phyloP scores from a whole-genome alignment of 495 filamentous ascomycete genomes.

The Podospora tetraspora region DNA sequence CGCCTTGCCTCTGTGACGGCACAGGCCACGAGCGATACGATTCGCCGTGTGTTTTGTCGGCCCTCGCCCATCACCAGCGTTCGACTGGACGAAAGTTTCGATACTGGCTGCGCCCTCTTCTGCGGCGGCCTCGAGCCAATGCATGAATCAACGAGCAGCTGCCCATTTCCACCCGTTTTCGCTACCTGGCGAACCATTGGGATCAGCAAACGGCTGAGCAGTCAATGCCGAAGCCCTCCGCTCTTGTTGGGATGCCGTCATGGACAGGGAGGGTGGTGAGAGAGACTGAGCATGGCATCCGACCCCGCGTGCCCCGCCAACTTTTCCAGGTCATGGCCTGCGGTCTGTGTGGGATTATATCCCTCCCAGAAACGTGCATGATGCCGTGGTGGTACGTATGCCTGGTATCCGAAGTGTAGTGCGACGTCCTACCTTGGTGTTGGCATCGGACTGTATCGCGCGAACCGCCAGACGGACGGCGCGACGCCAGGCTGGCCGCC shows the following conservation, averaged over 20 bases:
- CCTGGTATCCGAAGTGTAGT: background rate
- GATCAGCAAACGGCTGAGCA: slow-evolving; percentile 12
- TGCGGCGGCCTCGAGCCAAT: slow-evolving; percentile 11
- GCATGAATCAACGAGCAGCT: slow-evolving; percentile 17
- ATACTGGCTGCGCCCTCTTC: background rate
- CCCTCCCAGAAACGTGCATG: background rate
- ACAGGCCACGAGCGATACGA: slow-evolving; percentile 2
- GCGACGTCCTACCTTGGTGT: background rate
- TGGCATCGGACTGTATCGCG: slow-evolving; percentile 1
- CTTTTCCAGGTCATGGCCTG: background rate
- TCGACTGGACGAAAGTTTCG: background rate
- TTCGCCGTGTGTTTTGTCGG: slow-evolving; percentile 21
- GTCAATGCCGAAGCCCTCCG: background rate
- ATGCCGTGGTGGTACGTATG: background rate
- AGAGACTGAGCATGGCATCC: background rate
- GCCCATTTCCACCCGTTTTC: slow-evolving; percentile 20
- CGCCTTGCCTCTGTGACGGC: slow-evolving; percentile 1
- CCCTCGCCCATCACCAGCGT: slow-evolving; percentile 3
- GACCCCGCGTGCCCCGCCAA: background rate
- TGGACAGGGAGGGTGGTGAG: background rate
- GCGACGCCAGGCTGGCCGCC: slow-evolving; percentile 21
- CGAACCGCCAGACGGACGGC: slow-evolving; percentile 1
- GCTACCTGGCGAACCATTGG: slow-evolving; percentile 18
- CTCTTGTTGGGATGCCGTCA: background rate
- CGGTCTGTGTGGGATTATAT: background rate